Conservation (phyloP, 23 red algal genomes). For the Agarophyton chilense region DNA sequence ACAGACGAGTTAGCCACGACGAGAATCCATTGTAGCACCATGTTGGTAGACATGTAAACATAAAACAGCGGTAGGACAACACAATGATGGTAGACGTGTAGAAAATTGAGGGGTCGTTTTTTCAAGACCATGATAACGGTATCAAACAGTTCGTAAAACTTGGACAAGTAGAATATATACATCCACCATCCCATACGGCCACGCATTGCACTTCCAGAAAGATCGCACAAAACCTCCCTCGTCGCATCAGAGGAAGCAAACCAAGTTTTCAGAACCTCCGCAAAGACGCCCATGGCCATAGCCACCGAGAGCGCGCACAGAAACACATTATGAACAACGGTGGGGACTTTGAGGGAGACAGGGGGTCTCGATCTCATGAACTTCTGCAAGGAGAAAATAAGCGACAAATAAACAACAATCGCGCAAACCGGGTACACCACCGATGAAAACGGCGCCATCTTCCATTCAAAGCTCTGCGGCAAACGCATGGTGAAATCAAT, state of each 20-base stretch:
- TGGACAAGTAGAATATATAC: slow-evolving; percentile 97
- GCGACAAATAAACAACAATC: slow-evolving; percentile 74
- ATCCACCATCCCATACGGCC: slow-evolving; percentile 92
- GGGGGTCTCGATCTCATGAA: slow-evolving; percentile 82
- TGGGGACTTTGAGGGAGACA: slow-evolving; percentile 40
- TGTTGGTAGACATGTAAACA: slow-evolving; percentile 89
- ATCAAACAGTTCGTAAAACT: slow-evolving; percentile 98
- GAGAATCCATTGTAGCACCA: slow-evolving; percentile 94
- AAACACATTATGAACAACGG: slow-evolving; percentile 86
- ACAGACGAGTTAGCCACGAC: slow-evolving; percentile 94
- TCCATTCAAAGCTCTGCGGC: slow-evolving; percentile 63
- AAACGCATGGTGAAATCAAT: neutral
- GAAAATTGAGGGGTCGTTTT: slow-evolving; percentile 92
- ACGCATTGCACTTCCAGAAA: slow-evolving; percentile 56
- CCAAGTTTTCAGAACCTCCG: slow-evolving; percentile 65
- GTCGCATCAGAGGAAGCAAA: neutral
- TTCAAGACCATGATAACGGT: slow-evolving; percentile 97
- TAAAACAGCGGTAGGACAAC: slow-evolving; percentile 94
- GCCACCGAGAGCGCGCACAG: slow-evolving; percentile 76
- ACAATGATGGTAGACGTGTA: slow-evolving; percentile 98
- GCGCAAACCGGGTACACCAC: slow-evolving; percentile 62
- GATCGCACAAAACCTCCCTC: slow-evolving; percentile 71
- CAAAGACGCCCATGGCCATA: slow-evolving; percentile 77
- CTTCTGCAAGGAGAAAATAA: slow-evolving; percentile 79
- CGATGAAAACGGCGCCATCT: slow-evolving; percentile 59